Percentiles rank a stretch among this genome's conserved stretches.
phyloP scores from a whole-genome alignment of 345 rosid genomes.

The Aquilaria malaccensis region DNA sequence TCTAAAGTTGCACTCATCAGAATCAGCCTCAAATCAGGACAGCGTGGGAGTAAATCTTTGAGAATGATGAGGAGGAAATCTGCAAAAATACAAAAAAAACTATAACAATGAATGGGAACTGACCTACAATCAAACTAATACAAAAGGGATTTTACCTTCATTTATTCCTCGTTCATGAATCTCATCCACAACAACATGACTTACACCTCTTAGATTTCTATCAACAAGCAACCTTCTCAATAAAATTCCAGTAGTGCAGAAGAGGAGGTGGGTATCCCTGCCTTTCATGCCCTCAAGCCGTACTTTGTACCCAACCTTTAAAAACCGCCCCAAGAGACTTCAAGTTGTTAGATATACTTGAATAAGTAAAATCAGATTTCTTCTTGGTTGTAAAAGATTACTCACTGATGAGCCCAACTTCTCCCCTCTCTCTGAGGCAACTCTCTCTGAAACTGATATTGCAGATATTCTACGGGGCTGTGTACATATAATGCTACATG shows the following conservation, averaged over 20 bases:
- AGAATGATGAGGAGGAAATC: constrained; percentile 94
- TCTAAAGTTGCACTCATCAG: constrained; percentile 96
- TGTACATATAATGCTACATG: constrained; percentile 84
- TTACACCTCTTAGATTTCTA: constrained; percentile 75
- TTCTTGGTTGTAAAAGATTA: constrained; percentile 14
- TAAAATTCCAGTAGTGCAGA: constrained; percentile 93
- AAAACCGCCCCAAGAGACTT: constrained; percentile 11
- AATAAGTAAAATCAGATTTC: too few species aligned
- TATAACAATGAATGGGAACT: too few species aligned
- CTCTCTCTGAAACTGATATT: constrained; percentile 91
- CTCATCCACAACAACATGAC: constrained; percentile 92
- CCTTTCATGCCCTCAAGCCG: constrained; percentile 91
- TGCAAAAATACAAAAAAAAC: constrained; percentile 20
- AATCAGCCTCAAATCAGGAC: constrained; percentile 77
- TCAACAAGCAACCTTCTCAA: constrained; percentile 87
- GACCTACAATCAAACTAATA: too few species aligned
- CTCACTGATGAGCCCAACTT: constrained; percentile 93
- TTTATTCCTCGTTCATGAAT: constrained; percentile 98
- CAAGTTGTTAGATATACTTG: too few species aligned
- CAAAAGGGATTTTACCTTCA: constrained; percentile 50
- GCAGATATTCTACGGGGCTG: constrained; percentile 94
- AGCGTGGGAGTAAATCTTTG: constrained; percentile 78
- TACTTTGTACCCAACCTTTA: constrained; percentile 91
- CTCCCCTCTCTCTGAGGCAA: constrained; percentile 93
- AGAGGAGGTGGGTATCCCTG: constrained; percentile 79